Evolutionary conservation across 164 flowering plant genomes (phyloP).

Genomic region (Hamamelis virginiana): DNA sequence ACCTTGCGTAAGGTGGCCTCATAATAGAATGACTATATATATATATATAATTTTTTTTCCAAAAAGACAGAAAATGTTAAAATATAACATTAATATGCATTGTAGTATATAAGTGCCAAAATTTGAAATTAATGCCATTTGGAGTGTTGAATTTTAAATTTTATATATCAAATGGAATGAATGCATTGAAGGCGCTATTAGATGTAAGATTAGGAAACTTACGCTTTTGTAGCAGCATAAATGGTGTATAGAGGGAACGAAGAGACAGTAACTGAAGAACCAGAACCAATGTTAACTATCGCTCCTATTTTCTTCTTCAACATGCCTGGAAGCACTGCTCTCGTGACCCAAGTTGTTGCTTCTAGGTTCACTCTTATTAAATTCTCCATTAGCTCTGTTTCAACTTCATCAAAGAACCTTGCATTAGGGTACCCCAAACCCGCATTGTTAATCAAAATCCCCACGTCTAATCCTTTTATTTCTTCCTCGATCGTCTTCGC

Average conservation of each 20-base stretch:
- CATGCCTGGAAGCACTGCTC: conserved; percentile 51
- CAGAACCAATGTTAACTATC: conserved; percentile 62
- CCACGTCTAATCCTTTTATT: conserved; percentile 46
- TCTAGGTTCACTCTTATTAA: conserved; percentile 49
- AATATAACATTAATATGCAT: no score
- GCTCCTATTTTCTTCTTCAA: conserved; percentile 55
- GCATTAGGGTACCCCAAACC: conserved; percentile 40
- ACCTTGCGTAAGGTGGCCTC: no score
- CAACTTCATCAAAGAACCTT: conserved; percentile 53
- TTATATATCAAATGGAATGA: no score
- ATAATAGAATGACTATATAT: no score
- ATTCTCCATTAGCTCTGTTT: conserved; percentile 30
- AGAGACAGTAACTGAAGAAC: conserved; percentile 34
- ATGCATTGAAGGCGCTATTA: neutral
- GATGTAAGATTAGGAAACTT: conserved; percentile 22
- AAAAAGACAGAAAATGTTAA: no score
- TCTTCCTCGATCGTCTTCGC: conserved; percentile 22
- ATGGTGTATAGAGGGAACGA: conserved; percentile 50
- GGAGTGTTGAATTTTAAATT: no score
- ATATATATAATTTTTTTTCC: no score
- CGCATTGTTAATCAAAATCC: conserved; percentile 56
- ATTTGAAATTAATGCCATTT: no score
- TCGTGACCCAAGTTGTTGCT: conserved; percentile 41
- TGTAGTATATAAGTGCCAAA: neutral
- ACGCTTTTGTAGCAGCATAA: conserved; percentile 71